Evolutionary conservation across 164 flowering plant genomes (phyloP), one percentile per base, ranked within the genome.

Genomic region (Chloranthus sessilifolius): DNA sequence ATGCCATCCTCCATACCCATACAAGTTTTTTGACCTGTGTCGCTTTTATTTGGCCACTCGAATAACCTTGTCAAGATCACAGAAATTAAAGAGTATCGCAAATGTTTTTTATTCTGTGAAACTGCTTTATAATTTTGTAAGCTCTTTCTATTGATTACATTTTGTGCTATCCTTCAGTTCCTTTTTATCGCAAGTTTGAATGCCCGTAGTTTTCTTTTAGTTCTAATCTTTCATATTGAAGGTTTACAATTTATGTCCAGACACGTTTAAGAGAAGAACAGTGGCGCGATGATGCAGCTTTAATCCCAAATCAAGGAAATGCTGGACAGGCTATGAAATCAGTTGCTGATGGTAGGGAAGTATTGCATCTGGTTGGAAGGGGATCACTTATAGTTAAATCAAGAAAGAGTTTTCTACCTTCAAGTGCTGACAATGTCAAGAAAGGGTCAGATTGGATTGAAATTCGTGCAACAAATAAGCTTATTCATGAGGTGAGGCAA

Each of bases 401-500:
- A 16, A 61, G 24, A 29, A 53, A 51, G 11, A 44, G 31, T 27
- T 34, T 10, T 31, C 47, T 27, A 17, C 12, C 52, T 29, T 31
- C 41, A 10, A 35, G 43, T 36, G 41, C 31, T 45, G 58, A 29
- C 4, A 30, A 53, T 46, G 7, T 51, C 15, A 56, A 29, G 48
- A 50, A 35, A 44, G 55, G 43, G 41, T 47, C 43, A 7, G 67
- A 60, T 31, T 5, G 22, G 25, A 61, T 72, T 50, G 52, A 56
- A 52, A 62, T 72, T 45, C 61, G 60, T 29, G 52, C 42, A 23
- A 68, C 73, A 38, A 59, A 62, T 40, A 56, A 59, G 62, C 69
- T 72, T 55, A 65, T 72, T 49, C 44, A 34, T 19, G 57, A 68
- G 73, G 76, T 72, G 45, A 64, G 67, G 26, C 22, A 27, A 40